These are phyloP conservation scores for Firmiana major DNA, from an alignment of 345 rosid genomes.

Conservation along the genomic window DNA sequence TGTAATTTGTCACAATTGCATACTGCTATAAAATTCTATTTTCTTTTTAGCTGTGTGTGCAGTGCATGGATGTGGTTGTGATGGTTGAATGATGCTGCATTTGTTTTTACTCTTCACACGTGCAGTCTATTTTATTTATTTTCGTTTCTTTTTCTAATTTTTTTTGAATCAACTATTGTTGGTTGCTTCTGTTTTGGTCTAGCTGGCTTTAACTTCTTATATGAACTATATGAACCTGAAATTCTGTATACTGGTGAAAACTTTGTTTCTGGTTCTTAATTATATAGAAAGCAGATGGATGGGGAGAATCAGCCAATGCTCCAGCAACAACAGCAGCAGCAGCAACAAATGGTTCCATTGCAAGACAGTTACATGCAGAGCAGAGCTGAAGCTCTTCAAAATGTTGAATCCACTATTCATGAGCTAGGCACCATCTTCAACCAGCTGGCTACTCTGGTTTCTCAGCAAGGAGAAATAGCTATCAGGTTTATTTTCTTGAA, in stretches of 20 bases:
- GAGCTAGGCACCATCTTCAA: slow-evolving; percentile 12
- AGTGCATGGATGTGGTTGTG: background rate
- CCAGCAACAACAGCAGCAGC: background rate
- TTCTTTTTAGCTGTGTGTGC: background rate
- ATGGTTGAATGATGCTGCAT: background rate
- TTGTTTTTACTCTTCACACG: background rate
- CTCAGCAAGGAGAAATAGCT: slow-evolving; percentile 11
- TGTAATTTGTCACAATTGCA: background rate
- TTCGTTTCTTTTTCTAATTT: background rate
- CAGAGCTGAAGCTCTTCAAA: slow-evolving; percentile 11
- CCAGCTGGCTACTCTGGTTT: slow-evolving; percentile 7
- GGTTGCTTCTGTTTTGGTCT: background rate
- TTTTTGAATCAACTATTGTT: background rate
- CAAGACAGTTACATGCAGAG: slow-evolving; percentile 12
- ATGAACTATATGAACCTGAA: background rate
- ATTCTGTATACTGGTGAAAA: background rate
- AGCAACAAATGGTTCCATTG: background rate
- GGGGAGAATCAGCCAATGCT: background rate
- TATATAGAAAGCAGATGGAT: background rate
- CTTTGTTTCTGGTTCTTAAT: background rate
- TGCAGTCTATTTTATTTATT: background rate
- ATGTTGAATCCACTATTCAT: slow-evolving; percentile 10
- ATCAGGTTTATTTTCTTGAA: background rate
- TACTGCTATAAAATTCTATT: background rate
- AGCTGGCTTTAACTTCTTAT: background rate